phyloP scores from a whole-genome alignment of 192 early-diverging fungal genomes.

The Coemansia sp. region DNA sequence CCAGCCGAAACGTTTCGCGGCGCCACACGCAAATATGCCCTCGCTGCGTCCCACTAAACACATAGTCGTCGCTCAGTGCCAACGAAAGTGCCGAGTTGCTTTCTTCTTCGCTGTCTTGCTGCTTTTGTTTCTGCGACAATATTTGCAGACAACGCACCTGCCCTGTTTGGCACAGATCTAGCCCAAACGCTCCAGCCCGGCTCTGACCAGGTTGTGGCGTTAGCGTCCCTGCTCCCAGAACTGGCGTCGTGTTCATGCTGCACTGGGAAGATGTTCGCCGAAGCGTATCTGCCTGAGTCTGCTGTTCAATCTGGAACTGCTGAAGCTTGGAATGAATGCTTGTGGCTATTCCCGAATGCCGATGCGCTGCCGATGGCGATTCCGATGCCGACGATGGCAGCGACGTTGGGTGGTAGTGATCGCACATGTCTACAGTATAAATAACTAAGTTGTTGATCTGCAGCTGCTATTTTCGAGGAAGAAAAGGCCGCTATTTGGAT shows the following conservation, averaged over 20 bases:
- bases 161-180: slow-evolving; percentile 9
- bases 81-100: slow-evolving; percentile 58
- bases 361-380: slow-evolving; percentile 4
- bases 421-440: neutral
- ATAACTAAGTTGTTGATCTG: neutral
- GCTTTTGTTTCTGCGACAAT: slow-evolving; percentile 35
- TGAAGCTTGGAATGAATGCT: slow-evolving; percentile 7
- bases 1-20: slow-evolving; percentile 59
- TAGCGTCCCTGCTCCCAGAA: slow-evolving; percentile 3
- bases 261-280: slow-evolving; percentile 23
- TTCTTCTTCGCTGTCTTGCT: slow-evolving; percentile 17
- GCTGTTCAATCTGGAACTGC: slow-evolving; percentile 9
- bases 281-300: slow-evolving; percentile 2
- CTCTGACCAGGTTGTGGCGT: slow-evolving; percentile 4
- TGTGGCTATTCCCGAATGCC: neutral
- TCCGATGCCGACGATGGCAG: slow-evolving; percentile 4
- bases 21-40: slow-evolving; percentile 62
- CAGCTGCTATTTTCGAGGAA: neutral
- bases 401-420: slow-evolving; percentile 3
- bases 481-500: neutral
- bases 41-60: slow-evolving; percentile 70
- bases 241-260: slow-evolving; percentile 13
- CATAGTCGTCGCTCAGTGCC: slow-evolving; percentile 55
- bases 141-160: slow-evolving; percentile 23
- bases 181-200: neutral